Evolutionary conservation across 768 basidiomycete genomes (phyloP), one percentile per base, ranked within the genome.

Genomic region (Suillus brevipes): DNA sequence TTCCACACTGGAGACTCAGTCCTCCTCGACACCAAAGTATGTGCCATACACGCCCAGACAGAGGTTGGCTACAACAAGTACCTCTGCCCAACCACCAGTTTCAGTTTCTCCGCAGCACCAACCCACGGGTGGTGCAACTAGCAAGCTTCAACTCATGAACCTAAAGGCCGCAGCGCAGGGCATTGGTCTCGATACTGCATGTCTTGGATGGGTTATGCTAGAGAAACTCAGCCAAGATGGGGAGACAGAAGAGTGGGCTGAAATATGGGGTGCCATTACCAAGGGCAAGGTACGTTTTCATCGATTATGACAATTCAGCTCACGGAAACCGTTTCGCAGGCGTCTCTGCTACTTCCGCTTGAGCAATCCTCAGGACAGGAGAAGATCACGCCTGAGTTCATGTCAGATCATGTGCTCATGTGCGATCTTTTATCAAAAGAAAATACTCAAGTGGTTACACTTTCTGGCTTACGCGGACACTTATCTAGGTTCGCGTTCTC

Each of bases 391-490:
- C 77, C 87, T 0, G 90, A 94, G 3, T 88, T 95, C 64, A 79
- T 97, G 37, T 87, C 86, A 72, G 95, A 97, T 71, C 97, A 99
- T 73, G 75, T 97, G 63, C 79, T 87, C 37, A 81, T 94, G 38
- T 87, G 83, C 69, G 87, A 91, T 60, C 80, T 81, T 18, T 78
- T 84, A 1, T 78, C 81, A 28, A 73, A 70, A 52, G 79, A 80
- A 42, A 74, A 80, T 56, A 80, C 84, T 5, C 83, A 84, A 38
- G 75, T 94, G 14, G 83, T 94, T 4, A 94, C 94, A 0, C 78
- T 96, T 42, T 95, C 94, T 0, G 97, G 96, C 6, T 78, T 98
- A 34, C 81, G 95, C 25, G 95, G 94, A 7, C 82, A 79, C 5
- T 74, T 94, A 16, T 78, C 83, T 55, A 82, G 84, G 89, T 92